These are phyloP conservation scores for Alternaria panax DNA, from an alignment of 2,329 filamentous ascomycete species.

Conservation along the genomic window DNA sequence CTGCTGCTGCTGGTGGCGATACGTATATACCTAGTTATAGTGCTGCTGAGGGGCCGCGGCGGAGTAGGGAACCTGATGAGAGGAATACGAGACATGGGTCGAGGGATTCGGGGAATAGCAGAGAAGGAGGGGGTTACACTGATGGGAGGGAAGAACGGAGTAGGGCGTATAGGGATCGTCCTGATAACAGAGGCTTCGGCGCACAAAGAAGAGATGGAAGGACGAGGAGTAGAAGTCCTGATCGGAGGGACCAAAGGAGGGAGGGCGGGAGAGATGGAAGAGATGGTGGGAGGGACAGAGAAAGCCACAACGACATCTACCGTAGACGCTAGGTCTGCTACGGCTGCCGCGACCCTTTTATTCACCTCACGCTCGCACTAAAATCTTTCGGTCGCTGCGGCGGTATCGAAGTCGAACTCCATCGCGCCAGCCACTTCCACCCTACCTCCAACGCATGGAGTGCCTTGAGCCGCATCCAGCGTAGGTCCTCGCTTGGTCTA, in stretches of 20 bases:
- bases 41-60: conserved; percentile 34
- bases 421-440: too few relatives aligned
- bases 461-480: too few relatives aligned
- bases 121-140: conserved; percentile 43
- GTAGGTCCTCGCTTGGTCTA: too few relatives aligned
- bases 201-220: conserved; percentile 41
- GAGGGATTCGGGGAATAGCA: conserved; percentile 45
- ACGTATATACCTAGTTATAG: conserved; percentile 57
- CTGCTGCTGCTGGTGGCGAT: conserved; percentile 39
- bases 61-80: conserved; percentile 47
- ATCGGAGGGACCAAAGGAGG: conserved; percentile 36
- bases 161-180: conserved; percentile 37
- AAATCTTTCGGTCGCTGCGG: too few relatives aligned
- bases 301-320: not conserved
- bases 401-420: too few relatives aligned
- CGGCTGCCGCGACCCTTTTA: too few relatives aligned
- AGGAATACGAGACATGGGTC: conserved; percentile 40
- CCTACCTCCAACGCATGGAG: too few relatives aligned
- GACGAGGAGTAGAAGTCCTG: conserved; percentile 47
- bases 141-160: conserved; percentile 40
- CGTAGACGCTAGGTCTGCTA: not conserved
- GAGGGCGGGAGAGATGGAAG: not conserved
- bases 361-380: too few relatives aligned
- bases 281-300: not conserved
- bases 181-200: conserved; percentile 34